Conservation (phyloP, 192 early-diverging fungal genomes). For the Gonapodya sp. region DNA sequence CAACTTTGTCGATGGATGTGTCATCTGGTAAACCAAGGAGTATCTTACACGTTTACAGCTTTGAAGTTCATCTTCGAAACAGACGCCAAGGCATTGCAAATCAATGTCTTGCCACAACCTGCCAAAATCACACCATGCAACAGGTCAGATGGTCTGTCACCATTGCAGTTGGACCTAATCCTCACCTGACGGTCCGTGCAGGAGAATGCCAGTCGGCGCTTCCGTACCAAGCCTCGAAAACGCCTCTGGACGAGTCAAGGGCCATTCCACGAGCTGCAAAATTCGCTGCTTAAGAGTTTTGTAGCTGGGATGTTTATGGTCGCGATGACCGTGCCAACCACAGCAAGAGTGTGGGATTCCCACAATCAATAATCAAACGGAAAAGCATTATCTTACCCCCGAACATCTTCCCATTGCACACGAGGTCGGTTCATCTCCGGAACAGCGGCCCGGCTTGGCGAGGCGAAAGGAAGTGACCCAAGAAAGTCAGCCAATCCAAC, state of each 20-base stretch:
- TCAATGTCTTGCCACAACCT: slow-evolving; percentile 85
- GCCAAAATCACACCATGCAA: slow-evolving; percentile 13
- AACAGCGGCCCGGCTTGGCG: slow-evolving; percentile 46
- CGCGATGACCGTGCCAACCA: too few species aligned
- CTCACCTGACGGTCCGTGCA: slow-evolving; percentile 81
- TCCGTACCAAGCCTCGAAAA: slow-evolving; percentile 53
- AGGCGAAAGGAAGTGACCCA: slow-evolving; percentile 50
- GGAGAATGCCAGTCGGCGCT: slow-evolving; percentile 71
- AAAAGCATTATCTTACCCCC: slow-evolving; percentile 42
- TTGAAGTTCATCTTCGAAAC: slow-evolving; percentile 77
- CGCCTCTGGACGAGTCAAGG: slow-evolving; percentile 41
- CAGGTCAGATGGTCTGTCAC: too few species aligned
- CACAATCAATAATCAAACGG: slow-evolving; percentile 15
- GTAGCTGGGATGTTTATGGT: slow-evolving; percentile 55
- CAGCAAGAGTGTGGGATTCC: too few species aligned
- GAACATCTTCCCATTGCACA: slow-evolving; percentile 51
- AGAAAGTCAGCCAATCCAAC: neutral
- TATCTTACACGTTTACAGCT: slow-evolving; percentile 61
- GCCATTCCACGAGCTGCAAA: slow-evolving; percentile 45
- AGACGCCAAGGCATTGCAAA: slow-evolving; percentile 70
- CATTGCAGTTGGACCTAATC: too few species aligned
- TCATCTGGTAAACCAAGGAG: neutral
- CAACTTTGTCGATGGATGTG: neutral
- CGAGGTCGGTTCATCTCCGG: slow-evolving; percentile 35
- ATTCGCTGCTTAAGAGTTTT: slow-evolving; percentile 41